A percentile compares a stretch with the other conserved stretches of the same genome.
Evolutionary conservation across 768 basidiomycete genomes (phyloP).

Genomic region (Lyophyllum atratum): DNA sequence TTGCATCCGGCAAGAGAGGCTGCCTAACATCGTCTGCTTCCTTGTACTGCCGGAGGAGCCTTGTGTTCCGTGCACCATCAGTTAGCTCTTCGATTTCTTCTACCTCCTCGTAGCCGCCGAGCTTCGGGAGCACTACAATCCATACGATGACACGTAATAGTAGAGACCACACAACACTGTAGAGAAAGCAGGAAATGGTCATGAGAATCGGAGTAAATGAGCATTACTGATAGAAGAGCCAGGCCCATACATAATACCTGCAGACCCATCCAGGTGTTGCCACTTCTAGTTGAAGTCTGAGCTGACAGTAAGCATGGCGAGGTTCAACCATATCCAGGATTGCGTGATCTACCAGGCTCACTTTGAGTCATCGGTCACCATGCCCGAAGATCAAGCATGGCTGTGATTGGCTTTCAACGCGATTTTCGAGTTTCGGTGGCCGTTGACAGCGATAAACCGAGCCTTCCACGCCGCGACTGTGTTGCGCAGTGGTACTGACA

Average conservation of each 20-base stretch:
- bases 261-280: constrained; percentile 2
- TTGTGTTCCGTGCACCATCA: constrained; percentile 33
- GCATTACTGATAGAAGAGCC: constrained; percentile 25
- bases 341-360: constrained; percentile 15
- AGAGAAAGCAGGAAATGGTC: neutral
- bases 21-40: constrained; percentile 5
- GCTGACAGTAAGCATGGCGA: constrained; percentile 22
- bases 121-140: constrained; percentile 43
- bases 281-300: too few relatives aligned
- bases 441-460: too few relatives aligned
- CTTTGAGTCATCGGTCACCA: too few relatives aligned
- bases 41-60: constrained; percentile 35
- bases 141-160: constrained; percentile 38
- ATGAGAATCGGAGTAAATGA: neutral
- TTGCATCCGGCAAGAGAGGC: constrained; percentile 9
- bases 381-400: too few relatives aligned
- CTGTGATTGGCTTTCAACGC: too few relatives aligned
- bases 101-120: constrained; percentile 46
- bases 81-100: constrained; percentile 46
- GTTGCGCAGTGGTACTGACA: too few relatives aligned
- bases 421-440: too few relatives aligned
- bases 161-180: constrained; percentile 35
- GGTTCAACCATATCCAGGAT: constrained; percentile 10
- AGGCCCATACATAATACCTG: constrained; percentile 36
- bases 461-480: too few relatives aligned